phyloP scores from a whole-genome alignment of 495 filamentous ascomycete genomes.

The Physcia stellaris region DNA sequence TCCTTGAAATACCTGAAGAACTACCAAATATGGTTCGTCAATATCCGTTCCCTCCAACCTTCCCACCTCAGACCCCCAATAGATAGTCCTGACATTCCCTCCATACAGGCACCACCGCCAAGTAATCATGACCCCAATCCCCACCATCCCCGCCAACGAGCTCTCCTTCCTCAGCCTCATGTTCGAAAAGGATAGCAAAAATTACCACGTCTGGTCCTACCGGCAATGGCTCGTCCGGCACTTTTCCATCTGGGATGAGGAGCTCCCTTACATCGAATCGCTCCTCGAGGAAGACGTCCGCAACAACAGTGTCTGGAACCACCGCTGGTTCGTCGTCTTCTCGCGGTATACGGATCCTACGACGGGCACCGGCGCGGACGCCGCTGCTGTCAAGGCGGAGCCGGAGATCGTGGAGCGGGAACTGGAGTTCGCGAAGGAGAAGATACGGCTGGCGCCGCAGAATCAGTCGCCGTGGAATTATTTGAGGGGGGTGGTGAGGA shows the following conservation, averaged over 20 bases:
- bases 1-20: slow-evolving; percentile 82
- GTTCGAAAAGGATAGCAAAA: slow-evolving; percentile 79
- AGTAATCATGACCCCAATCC: slow-evolving; percentile 58
- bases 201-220: slow-evolving; percentile 98
- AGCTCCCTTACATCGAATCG: slow-evolving; percentile 53
- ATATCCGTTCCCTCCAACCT: not conserved
- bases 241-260: slow-evolving; percentile 59
- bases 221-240: slow-evolving; percentile 82
- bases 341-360: slow-evolving; percentile 29
- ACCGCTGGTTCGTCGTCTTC: slow-evolving; percentile 85
- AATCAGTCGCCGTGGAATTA: slow-evolving; percentile 93
- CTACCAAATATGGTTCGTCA: slow-evolving; percentile 76
- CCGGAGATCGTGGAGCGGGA: slow-evolving; percentile 59
- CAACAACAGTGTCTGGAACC: slow-evolving; percentile 96
- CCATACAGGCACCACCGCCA: slow-evolving; percentile 70
- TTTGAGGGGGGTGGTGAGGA: slow-evolving; percentile 58
- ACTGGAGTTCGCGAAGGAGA: slow-evolving; percentile 52
- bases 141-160: slow-evolving; percentile 46
- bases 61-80: not conserved
- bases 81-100: not conserved
- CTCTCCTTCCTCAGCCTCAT: slow-evolving; percentile 62
- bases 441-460: slow-evolving; percentile 70
- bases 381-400: slow-evolving; percentile 25
- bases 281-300: slow-evolving; percentile 67
- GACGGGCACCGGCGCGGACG: slow-evolving; percentile 25